A percentile compares a stretch with the other conserved stretches of the same genome.
Evolutionary conservation across 2,329 filamentous ascomycete genomes (phyloP).

Genomic region (Beauveria sp.): DNA sequence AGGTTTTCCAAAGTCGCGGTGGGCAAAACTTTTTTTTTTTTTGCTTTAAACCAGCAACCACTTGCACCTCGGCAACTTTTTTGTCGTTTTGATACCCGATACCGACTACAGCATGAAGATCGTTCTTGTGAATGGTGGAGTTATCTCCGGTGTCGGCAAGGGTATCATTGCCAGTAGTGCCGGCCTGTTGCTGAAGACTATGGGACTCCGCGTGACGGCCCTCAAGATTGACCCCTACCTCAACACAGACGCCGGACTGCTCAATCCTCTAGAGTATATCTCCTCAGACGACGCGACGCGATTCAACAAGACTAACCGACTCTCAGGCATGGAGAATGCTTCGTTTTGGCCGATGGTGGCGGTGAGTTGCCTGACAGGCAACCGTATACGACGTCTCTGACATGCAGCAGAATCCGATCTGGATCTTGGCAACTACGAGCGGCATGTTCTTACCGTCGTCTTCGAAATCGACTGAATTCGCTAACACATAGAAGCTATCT

Average conservation of each 20-base stretch:
- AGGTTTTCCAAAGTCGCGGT: neutral
- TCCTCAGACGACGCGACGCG: too few species aligned
- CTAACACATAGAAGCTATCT: conserved; percentile 31
- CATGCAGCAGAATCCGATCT: conserved; percentile 33
- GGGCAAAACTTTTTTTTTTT: conserved; percentile 1
- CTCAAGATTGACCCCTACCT: conserved; percentile 46
- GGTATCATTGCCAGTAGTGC: conserved; percentile 41
- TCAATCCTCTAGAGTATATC: conserved; percentile 34
- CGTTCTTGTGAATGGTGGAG: conserved; percentile 30
- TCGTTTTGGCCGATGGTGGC: conserved; percentile 77
- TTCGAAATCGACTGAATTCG: neutral
- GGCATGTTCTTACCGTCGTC: neutral
- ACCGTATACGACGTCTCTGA: conserved; percentile 24
- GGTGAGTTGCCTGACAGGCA: neutral
- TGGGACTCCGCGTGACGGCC: conserved; percentile 21
- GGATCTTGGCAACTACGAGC: conserved; percentile 44
- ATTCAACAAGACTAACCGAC: neutral
- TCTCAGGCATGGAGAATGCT: conserved; percentile 74
- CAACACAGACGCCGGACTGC: conserved; percentile 27
- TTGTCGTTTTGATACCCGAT: neutral
- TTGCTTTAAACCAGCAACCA: neutral
- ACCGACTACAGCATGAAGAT: conserved; percentile 19
- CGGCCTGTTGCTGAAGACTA: conserved; percentile 41
- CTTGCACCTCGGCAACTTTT: too few species aligned
- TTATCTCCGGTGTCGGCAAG: conserved; percentile 53